Conservation (phyloP, 192 early-diverging fungal species). For the Podila epigama region DNA sequence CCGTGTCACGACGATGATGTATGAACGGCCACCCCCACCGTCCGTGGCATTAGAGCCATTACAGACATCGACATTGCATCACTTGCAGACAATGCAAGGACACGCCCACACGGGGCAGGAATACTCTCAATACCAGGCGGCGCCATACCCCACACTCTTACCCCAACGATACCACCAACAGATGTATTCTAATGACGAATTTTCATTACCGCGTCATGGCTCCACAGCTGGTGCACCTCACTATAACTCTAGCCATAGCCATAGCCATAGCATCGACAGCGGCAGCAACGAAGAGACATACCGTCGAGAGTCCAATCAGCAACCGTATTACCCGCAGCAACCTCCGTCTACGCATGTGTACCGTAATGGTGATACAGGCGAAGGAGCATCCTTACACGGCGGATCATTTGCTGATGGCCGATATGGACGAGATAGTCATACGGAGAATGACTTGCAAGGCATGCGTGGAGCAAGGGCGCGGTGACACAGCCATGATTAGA, state of each 20-base stretch:
- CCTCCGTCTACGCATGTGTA: neutral
- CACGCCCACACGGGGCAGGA: too few relatives aligned
- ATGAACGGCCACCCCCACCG: too few relatives aligned
- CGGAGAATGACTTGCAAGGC: slow-evolving; percentile 8
- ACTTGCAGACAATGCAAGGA: too few relatives aligned
- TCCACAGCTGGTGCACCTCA: neutral
- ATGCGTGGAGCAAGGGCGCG: slow-evolving; percentile 37
- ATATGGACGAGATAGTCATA: neutral
- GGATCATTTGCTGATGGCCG: neutral
- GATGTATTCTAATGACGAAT: slow-evolving; percentile 22
- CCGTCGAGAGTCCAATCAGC: neutral
- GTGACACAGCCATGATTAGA: neutral
- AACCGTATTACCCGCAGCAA: neutral
- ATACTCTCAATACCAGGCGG: neutral
- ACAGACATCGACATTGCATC: too few relatives aligned
- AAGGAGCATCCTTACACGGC: neutral
- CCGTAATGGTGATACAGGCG: neutral
- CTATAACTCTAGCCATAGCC: neutral
- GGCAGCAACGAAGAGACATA: too few relatives aligned
- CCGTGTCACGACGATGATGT: too few relatives aligned
- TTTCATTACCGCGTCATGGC: slow-evolving; percentile 1
- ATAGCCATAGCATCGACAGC: slow-evolving; percentile 4
- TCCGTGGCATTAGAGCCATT: too few relatives aligned
- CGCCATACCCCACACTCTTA: neutral
- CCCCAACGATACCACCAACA: slow-evolving; percentile 8